Conservation (phyloP, 2,329 filamentous ascomycete genomes). For the Venturia oleaginea region DNA sequence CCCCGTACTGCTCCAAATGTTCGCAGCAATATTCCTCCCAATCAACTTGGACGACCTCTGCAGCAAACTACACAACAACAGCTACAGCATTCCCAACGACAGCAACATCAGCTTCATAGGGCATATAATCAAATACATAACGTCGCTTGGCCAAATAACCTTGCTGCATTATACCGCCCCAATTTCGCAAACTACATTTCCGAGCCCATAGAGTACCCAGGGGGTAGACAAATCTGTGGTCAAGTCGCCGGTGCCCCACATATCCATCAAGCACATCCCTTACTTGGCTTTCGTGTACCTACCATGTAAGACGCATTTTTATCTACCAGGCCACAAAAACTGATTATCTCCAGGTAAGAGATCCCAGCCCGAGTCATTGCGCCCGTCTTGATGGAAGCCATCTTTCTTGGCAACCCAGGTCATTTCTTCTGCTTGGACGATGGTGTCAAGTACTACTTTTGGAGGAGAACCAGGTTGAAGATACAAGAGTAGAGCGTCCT, state of each 20-base stretch:
- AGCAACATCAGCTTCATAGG: too few relatives aligned
- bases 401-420: neutral
- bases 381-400: conserved; percentile 5
- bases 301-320: neutral
- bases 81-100: neutral
- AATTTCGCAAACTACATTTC: neutral
- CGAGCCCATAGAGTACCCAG: neutral
- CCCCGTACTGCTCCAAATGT: neutral
- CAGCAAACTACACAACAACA: neutral
- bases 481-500: neutral
- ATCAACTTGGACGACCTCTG: neutral
- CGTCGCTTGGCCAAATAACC: neutral
- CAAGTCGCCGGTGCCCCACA: neutral
- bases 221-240: neutral
- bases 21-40: neutral
- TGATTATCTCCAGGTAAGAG: neutral
- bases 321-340: neutral
- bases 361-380: neutral
- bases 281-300: neutral
- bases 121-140: too few relatives aligned
- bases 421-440: neutral
- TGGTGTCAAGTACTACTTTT: neutral
- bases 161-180: neutral
- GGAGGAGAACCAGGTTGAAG: neutral
- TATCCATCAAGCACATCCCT: neutral